Conservation (phyloP, 2,329 filamentous ascomycete genomes). For the Aspergillus aculeatinus region DNA sequence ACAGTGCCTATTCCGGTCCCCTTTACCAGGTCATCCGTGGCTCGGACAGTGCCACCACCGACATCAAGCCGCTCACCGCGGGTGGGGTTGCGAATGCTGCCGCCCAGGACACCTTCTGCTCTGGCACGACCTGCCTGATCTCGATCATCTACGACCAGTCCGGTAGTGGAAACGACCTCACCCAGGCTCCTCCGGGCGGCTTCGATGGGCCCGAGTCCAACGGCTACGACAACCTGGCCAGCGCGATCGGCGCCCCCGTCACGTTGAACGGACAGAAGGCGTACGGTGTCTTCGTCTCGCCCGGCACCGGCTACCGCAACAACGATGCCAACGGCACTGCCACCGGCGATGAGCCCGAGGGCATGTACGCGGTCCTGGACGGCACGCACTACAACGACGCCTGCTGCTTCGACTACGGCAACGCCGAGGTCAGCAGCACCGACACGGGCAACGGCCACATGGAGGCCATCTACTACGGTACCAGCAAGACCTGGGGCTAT, state of each 20-base stretch:
- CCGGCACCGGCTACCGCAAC: slow-evolving; percentile 64
- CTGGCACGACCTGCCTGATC: slow-evolving; percentile 62
- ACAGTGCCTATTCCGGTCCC: slow-evolving; percentile 52
- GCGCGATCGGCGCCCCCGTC: slow-evolving; percentile 61
- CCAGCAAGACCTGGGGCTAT: slow-evolving; percentile 54
- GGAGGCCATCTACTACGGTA: slow-evolving; percentile 67
- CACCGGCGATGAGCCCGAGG: slow-evolving; percentile 52
- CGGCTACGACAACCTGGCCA: slow-evolving; percentile 61
- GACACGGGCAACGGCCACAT: slow-evolving; percentile 65
- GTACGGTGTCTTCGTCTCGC: slow-evolving; percentile 63
- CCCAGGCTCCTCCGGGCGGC: slow-evolving; percentile 59
- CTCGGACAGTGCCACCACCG: slow-evolving; percentile 49
- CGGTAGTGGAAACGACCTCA: slow-evolving; percentile 61
- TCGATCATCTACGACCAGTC: slow-evolving; percentile 67
- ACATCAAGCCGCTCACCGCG: slow-evolving; percentile 54
- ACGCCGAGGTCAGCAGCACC: slow-evolving; percentile 52
- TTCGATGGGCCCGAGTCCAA: slow-evolving; percentile 57
- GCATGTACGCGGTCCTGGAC: slow-evolving; percentile 37
- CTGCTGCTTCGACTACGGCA: slow-evolving; percentile 57
- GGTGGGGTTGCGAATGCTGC: slow-evolving; percentile 64
- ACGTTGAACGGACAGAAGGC: slow-evolving; percentile 61
- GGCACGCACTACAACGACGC: slow-evolving; percentile 35
- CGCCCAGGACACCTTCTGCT: slow-evolving; percentile 62
- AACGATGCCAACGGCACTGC: slow-evolving; percentile 55
- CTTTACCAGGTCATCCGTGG: slow-evolving; percentile 62